Conservation (phyloP, 352 stramenopile species). For the Saprolegnia parasitica region DNA sequence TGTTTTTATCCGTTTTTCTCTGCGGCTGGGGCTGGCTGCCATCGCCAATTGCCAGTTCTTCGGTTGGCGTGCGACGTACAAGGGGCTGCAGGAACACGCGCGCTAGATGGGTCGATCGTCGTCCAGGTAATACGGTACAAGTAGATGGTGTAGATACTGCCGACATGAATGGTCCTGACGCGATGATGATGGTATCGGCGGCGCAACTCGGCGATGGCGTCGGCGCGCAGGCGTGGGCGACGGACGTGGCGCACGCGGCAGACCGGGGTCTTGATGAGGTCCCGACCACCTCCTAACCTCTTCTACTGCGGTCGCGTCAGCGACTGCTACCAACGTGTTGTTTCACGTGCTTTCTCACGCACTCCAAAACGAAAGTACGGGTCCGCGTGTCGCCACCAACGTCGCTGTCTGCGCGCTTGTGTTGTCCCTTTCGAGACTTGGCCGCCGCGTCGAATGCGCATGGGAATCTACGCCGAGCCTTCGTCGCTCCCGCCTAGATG, state of each 20-base stretch:
- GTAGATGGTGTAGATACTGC: too few relatives aligned
- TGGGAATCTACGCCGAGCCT: background rate
- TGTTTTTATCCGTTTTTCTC: too few relatives aligned
- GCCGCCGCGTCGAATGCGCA: background rate
- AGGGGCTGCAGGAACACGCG: too few relatives aligned
- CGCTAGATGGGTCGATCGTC: too few relatives aligned
- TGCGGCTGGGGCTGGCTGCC: too few relatives aligned
- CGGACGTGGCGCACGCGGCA: background rate
- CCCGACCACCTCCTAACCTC: background rate
- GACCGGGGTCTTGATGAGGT: background rate
- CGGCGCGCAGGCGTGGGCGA: background rate
- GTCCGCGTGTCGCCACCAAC: background rate
- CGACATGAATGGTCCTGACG: too few relatives aligned
- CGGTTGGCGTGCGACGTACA: too few relatives aligned
- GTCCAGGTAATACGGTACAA: too few relatives aligned
- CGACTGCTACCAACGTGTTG: background rate
- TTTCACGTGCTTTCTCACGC: constrained; percentile 15
- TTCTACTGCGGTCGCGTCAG: background rate
- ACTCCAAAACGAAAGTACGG: constrained; percentile 4
- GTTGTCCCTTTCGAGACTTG: background rate
- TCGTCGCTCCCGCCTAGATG: background rate
- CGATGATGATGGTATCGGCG: background rate
- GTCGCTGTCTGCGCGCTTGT: background rate
- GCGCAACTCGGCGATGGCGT: background rate
- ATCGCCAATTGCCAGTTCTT: too few relatives aligned